phyloP scores from a whole-genome alignment of 1,139 yeast genomes.

The Protomyces lactucae-debilis region DNA sequence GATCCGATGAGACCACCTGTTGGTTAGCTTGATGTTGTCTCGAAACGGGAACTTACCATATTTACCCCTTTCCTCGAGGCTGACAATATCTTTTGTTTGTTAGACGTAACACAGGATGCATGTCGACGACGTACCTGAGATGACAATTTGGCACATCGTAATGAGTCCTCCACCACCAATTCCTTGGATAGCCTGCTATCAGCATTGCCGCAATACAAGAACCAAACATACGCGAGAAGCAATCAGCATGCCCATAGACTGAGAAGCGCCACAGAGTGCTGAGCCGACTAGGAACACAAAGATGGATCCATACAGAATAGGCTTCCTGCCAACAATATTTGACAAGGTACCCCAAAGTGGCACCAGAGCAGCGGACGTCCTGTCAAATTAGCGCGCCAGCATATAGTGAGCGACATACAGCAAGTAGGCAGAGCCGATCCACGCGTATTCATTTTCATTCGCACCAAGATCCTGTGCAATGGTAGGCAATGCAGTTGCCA shows the following conservation, averaged over 20 bases:
- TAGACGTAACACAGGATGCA: no score
- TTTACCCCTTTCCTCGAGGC: slow-evolving; percentile 55
- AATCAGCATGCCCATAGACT: slow-evolving; percentile 55
- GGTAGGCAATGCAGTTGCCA: slow-evolving; percentile 52
- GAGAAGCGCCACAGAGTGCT: slow-evolving; percentile 54
- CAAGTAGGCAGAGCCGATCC: slow-evolving; percentile 46
- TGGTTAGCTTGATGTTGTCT: background rate
- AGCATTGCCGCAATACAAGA: background rate
- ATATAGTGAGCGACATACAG: slow-evolving; percentile 34
- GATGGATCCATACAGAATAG: slow-evolving; percentile 49
- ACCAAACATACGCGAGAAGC: slow-evolving; percentile 50
- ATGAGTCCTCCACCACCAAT: slow-evolving; percentile 69
- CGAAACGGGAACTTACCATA: slow-evolving; percentile 36
- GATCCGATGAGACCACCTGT: slow-evolving; percentile 45
- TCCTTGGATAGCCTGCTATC: slow-evolving; percentile 52
- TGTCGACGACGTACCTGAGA: slow-evolving; percentile 38
- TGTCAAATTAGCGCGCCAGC: background rate
- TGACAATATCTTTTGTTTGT: slow-evolving; percentile 48
- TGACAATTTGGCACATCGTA: slow-evolving; percentile 54
- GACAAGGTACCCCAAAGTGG: slow-evolving; percentile 61
- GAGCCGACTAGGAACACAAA: slow-evolving; percentile 60
- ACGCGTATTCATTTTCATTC: slow-evolving; percentile 50
- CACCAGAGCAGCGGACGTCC: slow-evolving; percentile 54
- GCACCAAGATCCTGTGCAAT: slow-evolving; percentile 54
- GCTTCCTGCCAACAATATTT: slow-evolving; percentile 58